Percentiles rank a stretch among this genome's conserved stretches.
Conservation (phyloP, 176 grass and related monocot genomes). For the Rhipidocladum racemiflorum region DNA sequence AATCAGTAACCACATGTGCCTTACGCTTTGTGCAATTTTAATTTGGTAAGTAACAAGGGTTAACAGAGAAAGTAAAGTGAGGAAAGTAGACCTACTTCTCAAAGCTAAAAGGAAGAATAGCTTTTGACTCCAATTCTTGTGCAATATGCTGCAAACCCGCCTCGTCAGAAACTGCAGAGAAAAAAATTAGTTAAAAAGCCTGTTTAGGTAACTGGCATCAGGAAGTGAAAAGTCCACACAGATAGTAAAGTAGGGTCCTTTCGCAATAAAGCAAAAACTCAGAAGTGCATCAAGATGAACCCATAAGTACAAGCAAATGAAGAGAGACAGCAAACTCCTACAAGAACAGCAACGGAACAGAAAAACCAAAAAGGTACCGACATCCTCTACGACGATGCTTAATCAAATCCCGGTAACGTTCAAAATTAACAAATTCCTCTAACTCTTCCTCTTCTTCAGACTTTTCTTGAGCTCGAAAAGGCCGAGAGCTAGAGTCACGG, state of each 20-base stretch:
- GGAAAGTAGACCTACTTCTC: slow-evolving; percentile 55
- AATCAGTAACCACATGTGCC: neutral
- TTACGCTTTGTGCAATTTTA: neutral
- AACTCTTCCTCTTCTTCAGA: slow-evolving; percentile 94
- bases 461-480: slow-evolving; percentile 69
- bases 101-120: slow-evolving; percentile 63
- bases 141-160: slow-evolving; percentile 73
- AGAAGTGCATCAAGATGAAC: neutral
- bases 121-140: slow-evolving; percentile 89
- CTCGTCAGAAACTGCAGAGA: slow-evolving; percentile 73
- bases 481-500: slow-evolving; percentile 59
- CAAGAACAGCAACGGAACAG: slow-evolving; percentile 27
- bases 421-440: slow-evolving; percentile 99
- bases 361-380: slow-evolving; percentile 93
- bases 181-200: slow-evolving; percentile 19
- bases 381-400: slow-evolving; percentile 99
- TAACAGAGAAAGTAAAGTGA: slow-evolving; percentile 17
- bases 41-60: slow-evolving; percentile 1
- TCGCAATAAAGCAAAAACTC: neutral
- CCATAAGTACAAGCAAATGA: slow-evolving; percentile 8
- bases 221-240: neutral
- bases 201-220: neutral
- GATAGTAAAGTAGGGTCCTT: slow-evolving; percentile 6
- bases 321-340: slow-evolving; percentile 36
- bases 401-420: slow-evolving; percentile 99